A percentile compares a stretch with the other conserved stretches of the same genome.
Evolutionary conservation across 352 stramenopile genomes (phyloP).

Genomic region (Sclerospora graminicola): DNA sequence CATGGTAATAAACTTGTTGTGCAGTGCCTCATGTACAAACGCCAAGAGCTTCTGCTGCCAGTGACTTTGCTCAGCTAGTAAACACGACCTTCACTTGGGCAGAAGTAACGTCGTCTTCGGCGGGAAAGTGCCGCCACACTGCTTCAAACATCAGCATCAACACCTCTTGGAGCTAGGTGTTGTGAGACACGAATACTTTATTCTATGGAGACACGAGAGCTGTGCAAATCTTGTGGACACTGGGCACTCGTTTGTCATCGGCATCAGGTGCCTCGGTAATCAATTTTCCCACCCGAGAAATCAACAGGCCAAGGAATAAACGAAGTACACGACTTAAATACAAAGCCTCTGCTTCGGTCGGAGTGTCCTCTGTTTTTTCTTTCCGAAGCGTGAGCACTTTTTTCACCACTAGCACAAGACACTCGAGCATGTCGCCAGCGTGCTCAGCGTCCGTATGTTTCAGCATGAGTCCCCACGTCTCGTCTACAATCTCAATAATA

Average conservation of each 20-base stretch:
- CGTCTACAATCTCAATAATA: conserved; percentile 57
- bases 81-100: too few species aligned
- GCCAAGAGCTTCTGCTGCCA: conserved; percentile 48
- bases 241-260: too few species aligned
- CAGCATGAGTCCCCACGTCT: conserved; percentile 60
- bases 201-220: conserved; percentile 26
- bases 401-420: too few species aligned
- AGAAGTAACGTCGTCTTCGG: too few species aligned
- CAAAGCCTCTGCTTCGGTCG: conserved; percentile 29
- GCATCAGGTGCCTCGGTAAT: too few species aligned
- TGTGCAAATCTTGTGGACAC: too few species aligned
- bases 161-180: conserved; percentile 29
- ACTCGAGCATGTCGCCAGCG: too few species aligned
- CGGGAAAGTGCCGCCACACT: conserved; percentile 58
- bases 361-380: too few species aligned
- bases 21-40: conserved; percentile 33
- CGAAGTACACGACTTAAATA: conserved; percentile 59
- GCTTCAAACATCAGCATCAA: conserved; percentile 45
- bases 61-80: conserved; percentile 26
- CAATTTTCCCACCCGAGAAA: too few species aligned
- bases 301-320: too few species aligned
- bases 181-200: too few species aligned
- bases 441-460: conserved; percentile 81
- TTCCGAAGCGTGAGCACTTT: too few species aligned
- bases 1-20: conserved; percentile 36